Evolutionary conservation across 2,329 filamentous ascomycete species (phyloP), one percentile per base, ranked within the genome.

Genomic region (Paraphaeosphaeria minitans): DNA sequence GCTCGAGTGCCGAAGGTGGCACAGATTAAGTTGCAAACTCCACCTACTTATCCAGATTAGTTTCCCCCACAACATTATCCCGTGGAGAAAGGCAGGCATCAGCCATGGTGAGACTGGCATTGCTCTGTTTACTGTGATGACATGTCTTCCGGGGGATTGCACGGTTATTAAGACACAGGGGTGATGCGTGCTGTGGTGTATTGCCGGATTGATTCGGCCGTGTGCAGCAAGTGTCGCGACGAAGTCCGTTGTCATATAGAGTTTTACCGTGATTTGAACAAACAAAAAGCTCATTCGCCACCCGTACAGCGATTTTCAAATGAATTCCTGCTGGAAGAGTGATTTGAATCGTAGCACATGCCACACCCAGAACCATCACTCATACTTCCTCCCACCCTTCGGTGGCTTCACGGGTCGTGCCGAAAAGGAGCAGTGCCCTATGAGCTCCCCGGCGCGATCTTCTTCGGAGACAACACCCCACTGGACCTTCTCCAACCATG

Each of bases 1-100:
- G 48, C 57, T 56, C 59, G 45, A 67, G 53, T 66, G 60, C 63
- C 64, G 64, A 64, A 60, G 56, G 61, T 62, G 57, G 41, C 42
- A 61, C 43, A 57, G 29, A 46, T 55, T 51, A 53, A 61, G 33
- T 57, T 49, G 27, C 24, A 8, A 29, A 50, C n/a, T 19, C 46
- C 45, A 52, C 39, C 21, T 53, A 59, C 42, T 52, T 43, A 31
- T 16, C 50, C 50, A 24, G 33, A 50, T 53, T 10, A 22, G 14
- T 31, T 42, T 53, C 31, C 50, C 50, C 50, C 50, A 53, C 50
- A 53, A 22, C 31, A 31, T 31, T 24, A 31, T 16, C 35, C 50
- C 43, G 50, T 42, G 37, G 16, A 6, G 50, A 31, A 14, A 7
- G 13, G 16, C 22, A 24, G 29, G 12, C 33, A 51, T 12, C 48